Evolutionary conservation across 2,329 filamentous ascomycete species (phyloP), one percentile per base, ranked within the genome.

Genomic region (Xylariomycetidae sp.): DNA sequence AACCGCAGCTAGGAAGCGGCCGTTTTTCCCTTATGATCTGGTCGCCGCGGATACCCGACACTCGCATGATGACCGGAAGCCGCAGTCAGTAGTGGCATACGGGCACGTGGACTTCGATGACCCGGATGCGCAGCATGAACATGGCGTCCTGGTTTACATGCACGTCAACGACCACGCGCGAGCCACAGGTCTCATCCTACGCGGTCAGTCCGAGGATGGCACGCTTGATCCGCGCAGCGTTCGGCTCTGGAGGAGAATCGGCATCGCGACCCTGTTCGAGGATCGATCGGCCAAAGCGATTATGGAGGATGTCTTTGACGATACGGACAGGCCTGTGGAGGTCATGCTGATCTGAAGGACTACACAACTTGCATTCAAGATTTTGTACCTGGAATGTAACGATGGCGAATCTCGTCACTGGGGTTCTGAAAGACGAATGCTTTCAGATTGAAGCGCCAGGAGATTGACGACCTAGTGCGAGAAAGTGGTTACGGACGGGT

Each of bases 231-330:
- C n/a, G 14, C n/a, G 12, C 3, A 15, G 14, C 18, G n/a, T 12
- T 16, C 15, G 20, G 12, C 7, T 23, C 12, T 44, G 42, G 39
- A 25, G 15, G 23, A 39, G 39, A 14, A 24, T 44, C 19, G 39
- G 42, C 2, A 32, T 38, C 15, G 39, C 39, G 25, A 39, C 42
- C 13, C 32, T 44, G 5, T 44, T 44, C 29, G 18, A 32, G 10
- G 39, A 44, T 15, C 36, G 34, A 13, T 37, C 36, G 18, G 38
- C 31, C 19, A 37, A 10, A 5, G 35, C 42, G 10, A 37, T 41
- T 23, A 23, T 38, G 6, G 31, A 39, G 17, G 17, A 30, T 2
- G 18, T 26, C 2, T 43, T 43, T 18, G 15, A 18, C 15, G 10
- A 15, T 17, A 13, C 15, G 7, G 31, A 39, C 7, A 25, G 16